Percentiles rank a stretch among this genome's conserved stretches.
These are phyloP conservation scores for Fusarium proliferatum DNA, from an alignment of 2,329 filamentous ascomycete genomes.

Conservation along the genomic window DNA sequence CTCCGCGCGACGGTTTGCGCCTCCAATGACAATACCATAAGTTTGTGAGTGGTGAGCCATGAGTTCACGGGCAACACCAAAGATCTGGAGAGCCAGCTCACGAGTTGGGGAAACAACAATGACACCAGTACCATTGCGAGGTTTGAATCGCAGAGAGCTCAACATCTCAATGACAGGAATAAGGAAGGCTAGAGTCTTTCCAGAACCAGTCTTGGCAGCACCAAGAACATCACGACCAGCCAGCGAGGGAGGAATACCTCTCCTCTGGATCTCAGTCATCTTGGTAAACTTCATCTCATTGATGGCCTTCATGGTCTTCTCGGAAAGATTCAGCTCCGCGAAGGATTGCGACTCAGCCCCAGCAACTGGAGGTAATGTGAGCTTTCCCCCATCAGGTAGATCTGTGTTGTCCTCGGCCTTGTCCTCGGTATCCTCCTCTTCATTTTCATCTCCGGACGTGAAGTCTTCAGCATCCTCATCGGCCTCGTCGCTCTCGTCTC, in stretches of 20 bases:
- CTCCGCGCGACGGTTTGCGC: slow-evolving; percentile 90
- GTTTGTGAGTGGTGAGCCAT: slow-evolving; percentile 95
- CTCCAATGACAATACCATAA: slow-evolving; percentile 95
- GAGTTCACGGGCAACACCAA: slow-evolving; percentile 91
- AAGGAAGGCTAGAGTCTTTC: slow-evolving; percentile 94
- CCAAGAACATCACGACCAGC: slow-evolving; percentile 93
- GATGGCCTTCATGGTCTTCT: slow-evolving; percentile 89
- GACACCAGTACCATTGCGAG: slow-evolving; percentile 90
- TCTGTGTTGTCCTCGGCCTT: slow-evolving; percentile 48
- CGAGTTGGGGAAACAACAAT: slow-evolving; percentile 93
- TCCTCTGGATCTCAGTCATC: slow-evolving; percentile 95
- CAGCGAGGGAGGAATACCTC: slow-evolving; percentile 86
- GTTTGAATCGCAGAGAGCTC: slow-evolving; percentile 90
- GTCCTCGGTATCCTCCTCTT: slow-evolving; percentile 42
- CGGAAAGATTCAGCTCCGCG: slow-evolving; percentile 83
- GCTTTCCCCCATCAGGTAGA: slow-evolving; percentile 52
- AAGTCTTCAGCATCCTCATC: slow-evolving; percentile 48
- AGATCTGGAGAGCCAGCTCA: slow-evolving; percentile 95
- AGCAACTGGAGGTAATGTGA: slow-evolving; percentile 65
- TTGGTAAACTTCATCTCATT: slow-evolving; percentile 91
- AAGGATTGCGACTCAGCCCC: slow-evolving; percentile 75
- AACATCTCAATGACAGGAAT: slow-evolving; percentile 96
- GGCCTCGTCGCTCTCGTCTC: slow-evolving; percentile 43
- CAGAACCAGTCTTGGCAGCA: slow-evolving; percentile 94
- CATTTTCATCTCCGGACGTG: slow-evolving; percentile 43